These are phyloP conservation scores for Maudiozyma pseudohumilis DNA, from an alignment of 805 yeast species.

Conservation along the genomic window DNA sequence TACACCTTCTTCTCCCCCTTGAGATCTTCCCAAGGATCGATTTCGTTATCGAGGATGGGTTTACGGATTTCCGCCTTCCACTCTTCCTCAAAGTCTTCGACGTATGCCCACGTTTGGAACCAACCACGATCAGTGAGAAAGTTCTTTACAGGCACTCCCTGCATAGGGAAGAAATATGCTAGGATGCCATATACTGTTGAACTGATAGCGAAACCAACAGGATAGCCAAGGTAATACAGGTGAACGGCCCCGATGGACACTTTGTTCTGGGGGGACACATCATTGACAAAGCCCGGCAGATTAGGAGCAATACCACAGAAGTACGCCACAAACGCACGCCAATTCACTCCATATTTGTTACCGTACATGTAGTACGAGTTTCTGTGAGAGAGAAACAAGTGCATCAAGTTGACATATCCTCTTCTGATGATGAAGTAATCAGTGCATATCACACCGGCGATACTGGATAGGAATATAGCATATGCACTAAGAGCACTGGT, in stretches of 20 bases:
- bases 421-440: constrained; percentile 59
- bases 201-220: constrained; percentile 59
- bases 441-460: constrained; percentile 56
- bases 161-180: constrained; percentile 45
- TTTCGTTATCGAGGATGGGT: background rate
- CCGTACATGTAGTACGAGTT: constrained; percentile 41
- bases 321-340: constrained; percentile 71
- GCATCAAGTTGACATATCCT: constrained; percentile 52
- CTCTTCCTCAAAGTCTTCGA: constrained; percentile 47
- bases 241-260: constrained; percentile 65
- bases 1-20: background rate
- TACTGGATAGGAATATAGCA: constrained; percentile 67
- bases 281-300: constrained; percentile 32
- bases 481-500: constrained; percentile 70
- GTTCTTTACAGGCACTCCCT: constrained; percentile 32
- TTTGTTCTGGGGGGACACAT: constrained; percentile 51
- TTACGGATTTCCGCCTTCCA: constrained; percentile 12
- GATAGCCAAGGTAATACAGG: constrained; percentile 67
- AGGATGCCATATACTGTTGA: constrained; percentile 44
- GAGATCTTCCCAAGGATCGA: background rate
- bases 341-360: constrained; percentile 51
- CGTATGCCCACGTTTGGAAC: constrained; percentile 52
- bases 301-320: constrained; percentile 31
- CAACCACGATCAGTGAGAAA: constrained; percentile 45
- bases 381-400: constrained; percentile 42